Evolutionary conservation across 179 eudicot genomes (phyloP), one percentile per base, ranked within the genome.

Genomic region (Camellia oleifera): DNA sequence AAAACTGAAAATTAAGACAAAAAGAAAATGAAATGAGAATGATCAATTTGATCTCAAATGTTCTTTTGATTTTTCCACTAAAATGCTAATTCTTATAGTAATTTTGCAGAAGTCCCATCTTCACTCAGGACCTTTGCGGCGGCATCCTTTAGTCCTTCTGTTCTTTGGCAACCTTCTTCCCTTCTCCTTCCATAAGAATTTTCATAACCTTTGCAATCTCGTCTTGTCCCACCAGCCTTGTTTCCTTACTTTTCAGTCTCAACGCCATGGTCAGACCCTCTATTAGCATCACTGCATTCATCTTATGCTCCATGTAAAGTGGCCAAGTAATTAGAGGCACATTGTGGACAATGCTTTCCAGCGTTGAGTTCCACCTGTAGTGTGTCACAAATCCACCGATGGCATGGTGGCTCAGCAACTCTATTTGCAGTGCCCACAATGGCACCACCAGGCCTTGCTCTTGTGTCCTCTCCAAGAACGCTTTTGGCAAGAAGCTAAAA

Each of bases 331-430:
- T 58, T 14, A 74, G 8, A 32, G 66, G 45, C 67, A 69, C 57
- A 2, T 75, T 75, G 18, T 78, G 7, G 13, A 56, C 75, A 2
- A 42, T 7, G 40, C 66, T 69, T 66, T 78, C 67, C 0, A 78
- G 44, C 1, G 45, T 78, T 2, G 84, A 78, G 15, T 78, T 78
- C 75, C 84, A 84, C 0, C 87, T 81, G 48, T 84, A 84, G 18
- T 87, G 89, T 2, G 83, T 82, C 32, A 85, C 20, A 46, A 87
- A 40, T 79, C 86, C 1, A 4, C 88, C 86, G 0, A 64, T 78
- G 3, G 89, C 75, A 0, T 20, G 11, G 5, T 84, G 87, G 23
- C 81, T 42, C 14, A 84, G 42, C 23, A 86, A 81, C 40, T 80
- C 52, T 11, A 84, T 71, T 26, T 84, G 83, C 0, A 85, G 87